Evolutionary conservation across 176 grass and related monocot species (phyloP).

Genomic region (Carex myosuroides): DNA sequence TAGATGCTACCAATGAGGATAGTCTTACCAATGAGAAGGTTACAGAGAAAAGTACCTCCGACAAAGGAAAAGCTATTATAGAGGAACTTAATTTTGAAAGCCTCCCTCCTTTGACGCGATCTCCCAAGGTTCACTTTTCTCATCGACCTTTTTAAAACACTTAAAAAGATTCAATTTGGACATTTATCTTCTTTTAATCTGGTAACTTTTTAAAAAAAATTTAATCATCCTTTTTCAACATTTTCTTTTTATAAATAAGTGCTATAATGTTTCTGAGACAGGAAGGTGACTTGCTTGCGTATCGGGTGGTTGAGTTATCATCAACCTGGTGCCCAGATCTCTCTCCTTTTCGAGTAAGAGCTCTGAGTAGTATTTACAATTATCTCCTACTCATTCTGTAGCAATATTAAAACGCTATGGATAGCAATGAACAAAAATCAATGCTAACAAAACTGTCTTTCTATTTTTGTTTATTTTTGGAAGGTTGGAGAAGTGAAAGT

Average conservation of each 20-base stretch:
- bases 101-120: slow-evolving; percentile 55
- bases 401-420: not conserved
- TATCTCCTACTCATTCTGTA: not conserved
- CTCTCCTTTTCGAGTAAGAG: slow-evolving; percentile 65
- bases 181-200: not conserved
- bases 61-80: slow-evolving; percentile 29
- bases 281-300: slow-evolving; percentile 81
- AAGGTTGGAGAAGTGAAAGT: slow-evolving; percentile 74
- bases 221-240: not conserved
- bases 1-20: not conserved
- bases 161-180: not conserved
- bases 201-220: not conserved
- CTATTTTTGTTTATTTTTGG: slow-evolving; percentile 28
- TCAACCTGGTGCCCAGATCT: slow-evolving; percentile 82
- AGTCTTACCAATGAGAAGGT: slow-evolving; percentile 3
- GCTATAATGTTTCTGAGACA: slow-evolving; percentile 25
- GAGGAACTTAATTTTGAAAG: slow-evolving; percentile 51
- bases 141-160: slow-evolving; percentile 2
- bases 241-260: not conserved
- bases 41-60: slow-evolving; percentile 30
- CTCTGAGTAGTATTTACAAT: not conserved
- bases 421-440: not conserved
- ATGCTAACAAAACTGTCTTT: not conserved
- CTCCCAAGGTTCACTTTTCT: slow-evolving; percentile 49
- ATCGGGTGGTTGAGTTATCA: slow-evolving; percentile 81